phyloP scores from a whole-genome alignment of 805 yeast genomes.

The Cyberlindnera lachancei region DNA sequence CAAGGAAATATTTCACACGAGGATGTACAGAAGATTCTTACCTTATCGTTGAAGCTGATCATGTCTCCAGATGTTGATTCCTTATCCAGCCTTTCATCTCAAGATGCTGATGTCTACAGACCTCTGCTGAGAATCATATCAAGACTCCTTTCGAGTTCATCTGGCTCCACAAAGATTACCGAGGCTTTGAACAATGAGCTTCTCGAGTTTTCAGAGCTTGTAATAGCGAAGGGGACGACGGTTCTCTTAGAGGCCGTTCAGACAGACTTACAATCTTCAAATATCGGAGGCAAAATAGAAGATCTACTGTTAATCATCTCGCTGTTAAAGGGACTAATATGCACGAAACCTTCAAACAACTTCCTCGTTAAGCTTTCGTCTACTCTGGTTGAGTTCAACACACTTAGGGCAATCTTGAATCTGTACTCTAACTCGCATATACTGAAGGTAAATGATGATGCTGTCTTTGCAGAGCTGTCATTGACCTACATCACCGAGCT shows the following conservation, averaged over 20 bases:
- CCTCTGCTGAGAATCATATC: slow-evolving; percentile 55
- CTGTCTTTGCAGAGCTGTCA: slow-evolving; percentile 64
- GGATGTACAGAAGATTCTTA: slow-evolving; percentile 17
- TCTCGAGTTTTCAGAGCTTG: slow-evolving; percentile 49
- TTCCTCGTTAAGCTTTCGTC: slow-evolving; percentile 44
- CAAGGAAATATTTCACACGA: slow-evolving; percentile 9
- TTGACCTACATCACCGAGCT: slow-evolving; percentile 64
- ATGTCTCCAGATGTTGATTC: slow-evolving; percentile 44
- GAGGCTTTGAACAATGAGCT: slow-evolving; percentile 45
- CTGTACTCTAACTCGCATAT: slow-evolving; percentile 63
- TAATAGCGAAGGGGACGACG: slow-evolving; percentile 61
- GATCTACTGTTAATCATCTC: slow-evolving; percentile 59
- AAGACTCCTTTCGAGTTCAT: slow-evolving; percentile 38
- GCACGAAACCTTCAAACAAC: slow-evolving; percentile 38
- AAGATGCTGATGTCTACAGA: slow-evolving; percentile 39
- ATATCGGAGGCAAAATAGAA: slow-evolving; percentile 43
- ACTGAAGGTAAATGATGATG: slow-evolving; percentile 52
- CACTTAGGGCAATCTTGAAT: slow-evolving; percentile 53
- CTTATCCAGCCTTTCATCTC: slow-evolving; percentile 31
- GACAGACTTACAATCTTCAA: slow-evolving; percentile 37
- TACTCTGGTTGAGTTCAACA: slow-evolving; percentile 47
- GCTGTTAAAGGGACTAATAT: slow-evolving; percentile 51
- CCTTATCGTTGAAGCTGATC: slow-evolving; percentile 36
- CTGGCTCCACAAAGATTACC: slow-evolving; percentile 33
- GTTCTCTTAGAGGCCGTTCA: slow-evolving; percentile 52